Base-by-base conservation (phyloP, 305 asterid genomes). In the Salvia sclarea region DNA sequence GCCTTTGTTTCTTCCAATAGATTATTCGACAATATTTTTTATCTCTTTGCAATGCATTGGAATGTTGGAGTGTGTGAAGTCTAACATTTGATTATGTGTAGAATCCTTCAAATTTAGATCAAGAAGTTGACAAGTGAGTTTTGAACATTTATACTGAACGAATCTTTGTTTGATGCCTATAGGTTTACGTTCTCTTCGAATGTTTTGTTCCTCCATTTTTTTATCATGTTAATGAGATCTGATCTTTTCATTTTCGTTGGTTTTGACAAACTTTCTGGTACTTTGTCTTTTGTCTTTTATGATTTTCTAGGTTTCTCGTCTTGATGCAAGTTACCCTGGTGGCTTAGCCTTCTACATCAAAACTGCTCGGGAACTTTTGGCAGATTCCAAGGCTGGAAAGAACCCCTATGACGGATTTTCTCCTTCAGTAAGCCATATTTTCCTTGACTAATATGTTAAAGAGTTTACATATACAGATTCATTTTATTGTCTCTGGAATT, bases 321-420 rank as follows among this genome's bases (percentile, higher is more conserved):
- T 95, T 44, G 70, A 95, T 82, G 80, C 87, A 71, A 95, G 94
- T 80, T 95, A 91, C 69, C 97, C 96, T 58, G 96, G 99, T 49
- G 99, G 98, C n/a, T 76, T 95, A 71, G 74, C 68, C 59, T 80
- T 94, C 40, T 95, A 95, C 72, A 81, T 95, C 75, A 84, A 78
- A 76, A 91, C 90, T 70, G 99, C 98, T 28, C 83, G 86, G 76
- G 85, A 86, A 80, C 97, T 95, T 78, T 84, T 95, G 78, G 95
- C 97, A 25, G 97, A 91, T 82, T 95, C 99, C 6, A 91, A 89
- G 78, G 86, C 99, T 72, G 99, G 99, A 75, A 95, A 79, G 75
- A 95, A 95, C 68, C 99, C 99, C 8, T 95, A 81, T 71, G 97
- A 95, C 66, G 99, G 97, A 64, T 95, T 95, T 82, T 72, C 89